Base-by-base conservation (phyloP, 495 filamentous ascomycete species). In the Penicillium chermesinum region DNA sequence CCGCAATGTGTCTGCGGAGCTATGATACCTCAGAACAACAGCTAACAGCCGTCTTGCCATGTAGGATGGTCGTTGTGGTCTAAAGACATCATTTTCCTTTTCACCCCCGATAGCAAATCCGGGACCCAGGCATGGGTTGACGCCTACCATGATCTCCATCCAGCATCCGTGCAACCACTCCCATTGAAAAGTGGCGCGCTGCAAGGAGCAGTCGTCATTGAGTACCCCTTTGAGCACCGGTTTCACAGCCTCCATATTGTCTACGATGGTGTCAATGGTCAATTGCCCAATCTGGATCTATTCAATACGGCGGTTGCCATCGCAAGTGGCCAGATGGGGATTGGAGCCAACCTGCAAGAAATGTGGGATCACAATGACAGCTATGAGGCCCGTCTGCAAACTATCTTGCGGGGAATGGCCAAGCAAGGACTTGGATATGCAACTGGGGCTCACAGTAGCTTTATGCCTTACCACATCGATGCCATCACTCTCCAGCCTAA, bases 401-500 rank as follows among this genome's bases (percentile, higher is more conserved):
- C 91, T 10, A 95, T 97, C 79, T 73, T 96, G 18, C 80, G 91
- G 34, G 91, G 93, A 30, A 95, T 98, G 88, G 70, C 94, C 46
- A 89, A 85, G 58, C 93, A 97, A 68, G 88, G 85, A 0, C 74
- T 95, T 6, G 93, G 93, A 2, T 84, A 89, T 55, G 86, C 90
- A n/a, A 85, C 87, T 10, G 93, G 93, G 8, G 84, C 91, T 2
- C 93, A 98, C 56, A 93, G 87, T 70, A 84, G 83, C 50, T 98
- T 98, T 66, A 95, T 98, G 60, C 91, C 93, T 1, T 98, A 97
- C 63, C 93, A 97, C 59, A 88, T 98, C 51, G 94, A 98, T 63
- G 93, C 93, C 2, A 85, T 98, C 50, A 98, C 91, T 0, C 71
- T 98, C 36, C 89, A 91, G 56, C 83, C 91, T 1, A 86, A 87